Conservation (phyloP, 768 basidiomycete genomes). For the Lentinula aciculospora region DNA sequence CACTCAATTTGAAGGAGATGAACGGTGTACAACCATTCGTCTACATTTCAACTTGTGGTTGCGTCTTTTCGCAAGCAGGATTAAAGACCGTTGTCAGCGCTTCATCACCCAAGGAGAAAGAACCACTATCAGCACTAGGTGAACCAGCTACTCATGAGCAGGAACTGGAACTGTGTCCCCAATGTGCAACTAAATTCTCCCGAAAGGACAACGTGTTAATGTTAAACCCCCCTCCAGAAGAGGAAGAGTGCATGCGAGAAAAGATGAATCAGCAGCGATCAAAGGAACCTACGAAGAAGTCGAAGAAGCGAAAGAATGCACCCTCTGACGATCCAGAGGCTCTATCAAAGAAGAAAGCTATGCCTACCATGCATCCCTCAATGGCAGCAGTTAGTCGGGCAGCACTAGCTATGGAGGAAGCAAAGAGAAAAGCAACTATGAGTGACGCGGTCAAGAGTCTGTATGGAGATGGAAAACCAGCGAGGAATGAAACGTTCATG, state of each 20-base stretch:
- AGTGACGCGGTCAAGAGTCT: slow-evolving; percentile 81
- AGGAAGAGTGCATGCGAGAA: slow-evolving; percentile 51
- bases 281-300: slow-evolving; percentile 48
- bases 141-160: slow-evolving; percentile 15
- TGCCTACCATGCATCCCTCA: slow-evolving; percentile 45
- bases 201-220: slow-evolving; percentile 45
- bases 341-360: slow-evolving; percentile 40
- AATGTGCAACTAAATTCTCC: slow-evolving; percentile 70
- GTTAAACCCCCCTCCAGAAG: slow-evolving; percentile 69
- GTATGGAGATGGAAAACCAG: slow-evolving; percentile 57
- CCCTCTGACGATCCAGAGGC: slow-evolving; percentile 31
- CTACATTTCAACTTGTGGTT: slow-evolving; percentile 81
- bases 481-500: slow-evolving; percentile 82
- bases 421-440: slow-evolving; percentile 79
- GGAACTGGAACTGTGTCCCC: slow-evolving; percentile 63
- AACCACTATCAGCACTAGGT: slow-evolving; percentile 24
- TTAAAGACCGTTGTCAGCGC: slow-evolving; percentile 57
- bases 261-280: slow-evolving; percentile 55
- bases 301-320: slow-evolving; percentile 58
- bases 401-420: slow-evolving; percentile 77
- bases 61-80: slow-evolving; percentile 84
- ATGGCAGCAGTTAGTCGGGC: slow-evolving; percentile 57
- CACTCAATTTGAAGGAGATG: slow-evolving; percentile 92
- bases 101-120: slow-evolving; percentile 22
- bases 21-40: slow-evolving; percentile 86